Evolutionary conservation across 495 filamentous ascomycete genomes (phyloP), one percentile per base, ranked within the genome.

Genomic region (Parathielavia hyrcaniae): DNA sequence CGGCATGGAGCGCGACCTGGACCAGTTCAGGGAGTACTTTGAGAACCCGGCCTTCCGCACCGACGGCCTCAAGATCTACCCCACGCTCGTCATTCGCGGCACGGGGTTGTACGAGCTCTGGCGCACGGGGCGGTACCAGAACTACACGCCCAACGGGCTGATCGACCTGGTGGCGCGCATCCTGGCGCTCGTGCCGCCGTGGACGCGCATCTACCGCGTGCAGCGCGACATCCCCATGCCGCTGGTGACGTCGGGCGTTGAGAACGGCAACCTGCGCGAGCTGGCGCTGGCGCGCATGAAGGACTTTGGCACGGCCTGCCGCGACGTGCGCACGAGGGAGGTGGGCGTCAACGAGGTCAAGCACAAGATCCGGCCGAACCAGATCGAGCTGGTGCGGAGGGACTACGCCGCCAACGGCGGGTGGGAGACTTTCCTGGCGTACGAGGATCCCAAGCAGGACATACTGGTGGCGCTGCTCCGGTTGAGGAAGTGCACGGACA

Each of bases 171-270:
- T 98, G 0, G 93, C 93, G 20, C 85, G 95, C 10, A 98, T 98
- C 48, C 75, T 98, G 50, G 93, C 93, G 0, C 81, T 98, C 14
- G 86, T 98, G 0, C 93, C 93, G 4, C 93, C 93, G 22, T 98
- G 93, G 93, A 98, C 93, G 10, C 85, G 93, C 61, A 98, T 98
- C 71, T 98, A 98, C 75, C 89, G 93, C 43, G 95, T 98, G 12
- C 93, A 98, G 72, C 86, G 93, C 64, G 93, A 98, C 74, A 98
- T 98, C 56, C 93, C 93, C 22, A 98, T 98, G 93, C 93, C 93
- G 0, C 81, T 98, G 5, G 95, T 98, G 38, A 96, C 93, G 0
- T 88, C 91, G 0, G 93, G 93, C 43, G 93, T 98, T 10, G 93
- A 98, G 75, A 98, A 98, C 67, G 93, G 93, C 47, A 98, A 98